phyloP scores from a whole-genome alignment of 352 stramenopile species.

The Phytophthora tentaculata region DNA sequence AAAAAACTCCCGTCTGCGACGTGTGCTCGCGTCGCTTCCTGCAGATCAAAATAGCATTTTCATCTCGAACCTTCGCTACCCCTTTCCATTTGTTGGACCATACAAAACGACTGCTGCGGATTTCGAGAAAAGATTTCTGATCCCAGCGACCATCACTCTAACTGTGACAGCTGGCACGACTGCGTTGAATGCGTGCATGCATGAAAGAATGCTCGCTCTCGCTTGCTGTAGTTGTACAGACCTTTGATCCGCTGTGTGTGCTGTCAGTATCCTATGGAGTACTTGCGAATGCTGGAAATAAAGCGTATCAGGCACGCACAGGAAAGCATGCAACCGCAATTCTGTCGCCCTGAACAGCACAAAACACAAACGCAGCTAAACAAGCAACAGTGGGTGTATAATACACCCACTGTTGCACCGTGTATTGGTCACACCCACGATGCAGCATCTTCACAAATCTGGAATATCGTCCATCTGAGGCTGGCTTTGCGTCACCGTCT shows the following conservation, averaged over 20 bases:
- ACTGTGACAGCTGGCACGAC: constrained; percentile 19
- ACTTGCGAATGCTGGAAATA: too few species aligned
- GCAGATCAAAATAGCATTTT: constrained; percentile 20
- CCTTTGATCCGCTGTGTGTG: too few species aligned
- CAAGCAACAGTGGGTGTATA: constrained; percentile 13
- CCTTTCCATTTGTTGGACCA: constrained; percentile 11
- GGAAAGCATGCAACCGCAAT: too few species aligned
- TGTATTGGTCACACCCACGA: constrained; percentile 18
- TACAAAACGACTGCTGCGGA: constrained; percentile 29
- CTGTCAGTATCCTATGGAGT: too few species aligned
- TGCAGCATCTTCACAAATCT: constrained; percentile 45
- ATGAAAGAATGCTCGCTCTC: too few species aligned
- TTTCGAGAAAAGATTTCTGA: constrained; percentile 27
- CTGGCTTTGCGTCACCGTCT: constrained; percentile 63
- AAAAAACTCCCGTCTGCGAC: constrained; percentile 28
- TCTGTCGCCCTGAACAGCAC: background rate
- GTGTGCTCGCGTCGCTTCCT: constrained; percentile 26
- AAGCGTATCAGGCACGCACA: too few species aligned
- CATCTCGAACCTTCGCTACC: constrained; percentile 18
- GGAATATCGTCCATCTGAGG: constrained; percentile 72
- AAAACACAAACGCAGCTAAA: background rate
- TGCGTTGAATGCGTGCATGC: too few species aligned
- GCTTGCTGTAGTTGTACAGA: too few species aligned
- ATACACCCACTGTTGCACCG: too few species aligned
- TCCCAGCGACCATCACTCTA: constrained; percentile 29